Evolutionary conservation across 1,284 basidiomycete species (phyloP).

Genomic region (Cutaneotrichosporon sp.): DNA sequence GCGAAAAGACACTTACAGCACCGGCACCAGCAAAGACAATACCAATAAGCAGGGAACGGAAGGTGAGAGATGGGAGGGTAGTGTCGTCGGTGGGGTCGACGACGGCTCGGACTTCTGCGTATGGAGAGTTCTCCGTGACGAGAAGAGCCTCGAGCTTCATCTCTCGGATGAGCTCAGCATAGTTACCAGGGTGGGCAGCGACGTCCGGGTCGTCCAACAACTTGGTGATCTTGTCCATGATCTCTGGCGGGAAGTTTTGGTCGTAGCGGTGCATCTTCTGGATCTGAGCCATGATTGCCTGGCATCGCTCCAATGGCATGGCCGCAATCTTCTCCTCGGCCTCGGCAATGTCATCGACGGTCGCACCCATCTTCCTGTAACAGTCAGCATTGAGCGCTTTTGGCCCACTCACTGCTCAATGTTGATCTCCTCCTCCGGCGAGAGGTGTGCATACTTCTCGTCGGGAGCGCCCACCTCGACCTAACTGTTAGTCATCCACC

Average conservation of each 20-base stretch:
- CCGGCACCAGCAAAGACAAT: slow-evolving; percentile 49
- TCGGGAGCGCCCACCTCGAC: no score
- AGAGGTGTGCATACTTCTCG: no score
- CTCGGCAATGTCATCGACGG: slow-evolving; percentile 19
- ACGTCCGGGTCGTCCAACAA: slow-evolving; percentile 28
- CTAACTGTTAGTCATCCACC: no score
- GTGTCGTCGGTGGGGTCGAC: slow-evolving; percentile 73
- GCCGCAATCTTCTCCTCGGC: slow-evolving; percentile 19
- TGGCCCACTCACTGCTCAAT: no score
- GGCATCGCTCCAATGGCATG: slow-evolving; percentile 21
- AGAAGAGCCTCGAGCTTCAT: slow-evolving; percentile 40
- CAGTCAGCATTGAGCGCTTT: no score
- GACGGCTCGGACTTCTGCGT: slow-evolving; percentile 79
- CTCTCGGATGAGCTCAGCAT: slow-evolving; percentile 24
- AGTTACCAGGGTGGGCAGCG: slow-evolving; percentile 17
- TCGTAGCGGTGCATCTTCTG: slow-evolving; percentile 28
- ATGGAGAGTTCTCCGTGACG: slow-evolving; percentile 58
- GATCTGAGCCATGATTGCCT: slow-evolving; percentile 24
- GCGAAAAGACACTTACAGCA: slow-evolving; percentile 49
- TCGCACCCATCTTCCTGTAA: slow-evolving; percentile 3
- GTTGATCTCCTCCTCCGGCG: no score
- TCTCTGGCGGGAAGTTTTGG: slow-evolving; percentile 26
- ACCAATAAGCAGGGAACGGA: slow-evolving; percentile 70
- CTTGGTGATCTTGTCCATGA: slow-evolving; percentile 21
- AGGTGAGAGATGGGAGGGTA: slow-evolving; percentile 72